These are phyloP conservation scores for Cryptosporidium viatorum DNA, from an alignment of 169 alveolate species.

Conservation along the genomic window DNA sequence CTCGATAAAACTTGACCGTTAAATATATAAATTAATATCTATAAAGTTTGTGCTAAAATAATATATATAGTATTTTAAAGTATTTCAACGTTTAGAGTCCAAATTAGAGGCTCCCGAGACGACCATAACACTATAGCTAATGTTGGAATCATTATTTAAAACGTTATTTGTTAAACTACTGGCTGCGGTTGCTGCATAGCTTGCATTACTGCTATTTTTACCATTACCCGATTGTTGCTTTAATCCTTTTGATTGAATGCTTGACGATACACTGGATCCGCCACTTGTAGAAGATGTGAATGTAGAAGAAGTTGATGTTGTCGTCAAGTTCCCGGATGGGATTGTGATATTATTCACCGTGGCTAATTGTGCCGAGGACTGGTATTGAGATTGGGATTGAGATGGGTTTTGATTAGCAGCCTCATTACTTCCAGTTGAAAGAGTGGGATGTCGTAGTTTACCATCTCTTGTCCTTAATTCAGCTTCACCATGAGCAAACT, in stretches of 20 bases:
- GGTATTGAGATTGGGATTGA: conserved; percentile 24
- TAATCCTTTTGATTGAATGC: conserved; percentile 6
- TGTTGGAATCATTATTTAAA: conserved; percentile 38
- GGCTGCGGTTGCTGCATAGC: conserved; percentile 75
- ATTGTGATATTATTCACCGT: neutral
- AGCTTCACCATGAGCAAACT: conserved; percentile 73
- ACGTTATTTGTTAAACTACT: conserved; percentile 58
- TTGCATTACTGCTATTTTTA: conserved; percentile 33
- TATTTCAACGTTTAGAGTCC: conserved; percentile 62
- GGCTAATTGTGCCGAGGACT: neutral
- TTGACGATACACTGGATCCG: conserved; percentile 15
- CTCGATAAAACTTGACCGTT: neutral
- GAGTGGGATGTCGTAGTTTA: conserved; percentile 62
- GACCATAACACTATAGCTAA: conserved; percentile 73
- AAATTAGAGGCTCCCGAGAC: conserved; percentile 68
- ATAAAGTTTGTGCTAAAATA: conserved; percentile 9
- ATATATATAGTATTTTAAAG: neutral
- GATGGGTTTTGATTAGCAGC: conserved; percentile 13
- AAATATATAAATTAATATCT: conserved; percentile 38
- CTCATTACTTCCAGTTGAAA: conserved; percentile 23
- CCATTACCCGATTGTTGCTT: conserved; percentile 26
- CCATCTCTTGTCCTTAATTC: conserved; percentile 74
- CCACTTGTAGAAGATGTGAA: conserved; percentile 7
- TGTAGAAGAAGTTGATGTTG: neutral
- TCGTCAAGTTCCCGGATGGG: neutral